Evolutionary conservation across 495 filamentous ascomycete species (phyloP).

Genomic region (Penicillium chermesinum): DNA sequence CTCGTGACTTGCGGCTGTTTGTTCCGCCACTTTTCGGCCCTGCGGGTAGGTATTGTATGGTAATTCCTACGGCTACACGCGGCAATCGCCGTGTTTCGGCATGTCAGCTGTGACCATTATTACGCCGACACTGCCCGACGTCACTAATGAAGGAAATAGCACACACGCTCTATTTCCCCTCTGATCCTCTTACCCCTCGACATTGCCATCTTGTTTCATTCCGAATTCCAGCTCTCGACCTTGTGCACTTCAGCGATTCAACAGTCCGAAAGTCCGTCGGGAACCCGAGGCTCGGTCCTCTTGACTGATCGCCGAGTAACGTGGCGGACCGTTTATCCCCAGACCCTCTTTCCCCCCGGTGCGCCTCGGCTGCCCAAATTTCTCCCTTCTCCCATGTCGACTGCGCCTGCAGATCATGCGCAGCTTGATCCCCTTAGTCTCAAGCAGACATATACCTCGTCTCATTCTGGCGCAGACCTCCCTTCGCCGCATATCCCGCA

Average conservation of each 20-base stretch:
- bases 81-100: conserved; percentile 33
- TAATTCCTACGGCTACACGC: conserved; percentile 16
- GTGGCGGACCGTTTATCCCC: conserved; percentile 5
- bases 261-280: conserved; percentile 22
- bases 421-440: conserved; percentile 7
- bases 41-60: conserved; percentile 5
- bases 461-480: conserved; percentile 12
- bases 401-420: conserved; percentile 28
- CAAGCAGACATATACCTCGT: neutral
- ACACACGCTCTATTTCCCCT: conserved; percentile 4
- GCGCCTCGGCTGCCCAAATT: conserved; percentile 15
- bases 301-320: conserved; percentile 22
- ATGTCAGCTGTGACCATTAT: conserved; percentile 21
- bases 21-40: conserved; percentile 2
- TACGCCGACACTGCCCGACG: conserved; percentile 22
- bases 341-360: conserved; percentile 13
- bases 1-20: conserved; percentile 15
- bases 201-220: neutral
- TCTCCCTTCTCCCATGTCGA: conserved; percentile 24
- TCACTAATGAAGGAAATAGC: conserved; percentile 11
- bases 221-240: neutral
- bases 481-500: conserved; percentile 17
- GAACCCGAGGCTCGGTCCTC: conserved; percentile 29
- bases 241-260: neutral
- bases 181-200: neutral